Evolutionary conservation across 108 stramenopile species (phyloP).

Genomic region (Nitzschia inconspicua): DNA sequence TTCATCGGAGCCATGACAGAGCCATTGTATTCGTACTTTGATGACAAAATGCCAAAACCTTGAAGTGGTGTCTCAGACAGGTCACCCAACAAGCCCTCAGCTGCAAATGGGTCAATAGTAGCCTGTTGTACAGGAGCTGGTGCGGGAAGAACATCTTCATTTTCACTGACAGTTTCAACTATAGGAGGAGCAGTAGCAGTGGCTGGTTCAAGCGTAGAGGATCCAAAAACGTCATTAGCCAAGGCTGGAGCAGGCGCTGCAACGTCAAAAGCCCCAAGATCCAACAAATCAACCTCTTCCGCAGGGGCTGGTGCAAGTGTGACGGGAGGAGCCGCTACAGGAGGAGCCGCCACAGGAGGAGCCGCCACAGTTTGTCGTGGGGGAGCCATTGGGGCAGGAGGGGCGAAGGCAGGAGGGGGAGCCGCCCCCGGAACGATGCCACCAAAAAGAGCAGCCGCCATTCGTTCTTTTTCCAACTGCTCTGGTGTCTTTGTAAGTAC

Average conservation of each 20-base stretch:
- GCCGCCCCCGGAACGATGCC: conserved; percentile 71
- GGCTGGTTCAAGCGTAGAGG: conserved; percentile 14
- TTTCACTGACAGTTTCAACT: conserved; percentile 48
- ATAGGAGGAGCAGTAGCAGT: conserved; percentile 18
- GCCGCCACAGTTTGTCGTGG: conserved; percentile 36
- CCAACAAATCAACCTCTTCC: conserved; percentile 38
- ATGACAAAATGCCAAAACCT: conserved; percentile 30
- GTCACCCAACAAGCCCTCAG: conserved; percentile 60
- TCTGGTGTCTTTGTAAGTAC: conserved; percentile 59
- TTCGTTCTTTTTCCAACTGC: conserved; percentile 89
- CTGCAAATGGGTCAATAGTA: conserved; percentile 70
- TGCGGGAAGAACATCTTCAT: conserved; percentile 35
- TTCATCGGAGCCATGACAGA: conserved; percentile 62
- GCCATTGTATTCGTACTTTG: conserved; percentile 80
- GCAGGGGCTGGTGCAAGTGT: conserved; percentile 35
- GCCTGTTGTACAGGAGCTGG: conserved; percentile 43
- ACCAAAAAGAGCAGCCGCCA: conserved; percentile 95
- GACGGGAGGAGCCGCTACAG: conserved; percentile 32
- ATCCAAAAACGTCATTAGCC: conserved; percentile 26
- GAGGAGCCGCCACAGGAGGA: conserved; percentile 46
- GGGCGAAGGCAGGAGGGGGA: conserved; percentile 43
- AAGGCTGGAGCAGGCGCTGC: conserved; percentile 30
- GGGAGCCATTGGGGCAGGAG: conserved; percentile 27
- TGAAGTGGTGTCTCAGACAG: conserved; percentile 52
- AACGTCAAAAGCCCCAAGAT: conserved; percentile 33